These are phyloP conservation scores for Thozetella sp. DNA, from an alignment of 495 filamentous ascomycete species.

Conservation along the genomic window DNA sequence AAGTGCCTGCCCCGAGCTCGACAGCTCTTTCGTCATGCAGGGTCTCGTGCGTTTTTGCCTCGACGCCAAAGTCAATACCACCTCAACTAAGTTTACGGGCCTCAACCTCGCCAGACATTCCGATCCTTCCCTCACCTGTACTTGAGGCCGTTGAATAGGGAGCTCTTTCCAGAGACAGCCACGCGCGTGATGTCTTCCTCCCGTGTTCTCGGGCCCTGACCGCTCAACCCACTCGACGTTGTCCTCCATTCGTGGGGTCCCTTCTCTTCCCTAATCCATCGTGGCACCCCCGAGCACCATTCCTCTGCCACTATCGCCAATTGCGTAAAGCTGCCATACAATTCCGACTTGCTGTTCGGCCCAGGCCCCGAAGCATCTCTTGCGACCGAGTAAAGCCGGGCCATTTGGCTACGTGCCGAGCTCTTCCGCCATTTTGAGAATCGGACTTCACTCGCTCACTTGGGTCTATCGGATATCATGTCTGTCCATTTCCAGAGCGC, in stretches of 20 bases:
- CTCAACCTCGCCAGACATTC: background rate
- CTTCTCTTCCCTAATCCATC: too few species aligned
- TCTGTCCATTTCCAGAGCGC: background rate
- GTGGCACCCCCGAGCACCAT: too few species aligned
- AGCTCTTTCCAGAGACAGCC: background rate
- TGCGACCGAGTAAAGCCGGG: too few species aligned
- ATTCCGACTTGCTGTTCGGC: too few species aligned
- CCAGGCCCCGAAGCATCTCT: too few species aligned
- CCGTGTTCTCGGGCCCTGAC: background rate
- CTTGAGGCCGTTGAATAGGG: background rate
- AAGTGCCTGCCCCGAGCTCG: background rate
- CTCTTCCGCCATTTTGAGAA: background rate
- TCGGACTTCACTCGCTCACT: background rate
- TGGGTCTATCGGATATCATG: background rate
- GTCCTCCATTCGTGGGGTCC: too few species aligned
- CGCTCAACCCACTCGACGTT: too few species aligned
- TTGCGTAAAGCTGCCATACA: too few species aligned
- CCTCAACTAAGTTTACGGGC: too few species aligned
- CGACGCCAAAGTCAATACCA: background rate
- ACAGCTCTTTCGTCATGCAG: slow-evolving; percentile 3
- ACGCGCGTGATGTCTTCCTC: background rate
- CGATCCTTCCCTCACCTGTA: background rate
- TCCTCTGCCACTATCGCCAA: too few species aligned
- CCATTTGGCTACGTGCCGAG: too few species aligned
- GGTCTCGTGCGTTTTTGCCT: background rate